Evolutionary conservation across 768 basidiomycete species (phyloP), one percentile per base, ranked within the genome.

Genomic region (Crepidotus variabilis): DNA sequence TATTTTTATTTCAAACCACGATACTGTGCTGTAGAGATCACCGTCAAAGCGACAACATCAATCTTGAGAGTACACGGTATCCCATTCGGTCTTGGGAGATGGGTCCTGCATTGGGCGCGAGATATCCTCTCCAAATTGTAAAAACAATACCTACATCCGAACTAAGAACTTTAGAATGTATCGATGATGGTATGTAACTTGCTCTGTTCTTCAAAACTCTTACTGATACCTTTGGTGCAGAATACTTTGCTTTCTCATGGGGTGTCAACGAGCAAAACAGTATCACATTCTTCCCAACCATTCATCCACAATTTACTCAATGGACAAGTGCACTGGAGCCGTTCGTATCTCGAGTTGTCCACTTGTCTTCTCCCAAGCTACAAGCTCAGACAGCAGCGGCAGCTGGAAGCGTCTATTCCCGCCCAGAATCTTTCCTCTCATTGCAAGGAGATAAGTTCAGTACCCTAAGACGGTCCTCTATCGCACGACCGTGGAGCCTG

Each of bases 71-170:
- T 36, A 58, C 59, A 4, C 32, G 57, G 36, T 74, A 76, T 57
- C 74, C 75, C 1, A 65, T 75, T 2, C 56, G 61, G 10, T 57
- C 72, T 2, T 78, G 76, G 76, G 72, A 74, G 57, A 53, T 74
- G 8, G 76, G 76, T 1, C 69, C 71, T 7, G 74, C 72, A 0
- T 61, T 75, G 22, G 60, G 64, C 43, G 60, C 65, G 48, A 61
- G 48, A 11, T 64, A 63, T 21, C 64, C 66, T 1, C 54, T 76
- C 33, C 63, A 68, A 45, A 56, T 75, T 7, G 63, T 69, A 2
- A 60, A 69, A 57, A 69, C 69, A 7, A 71, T 75, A 21, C 69
- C 71, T 6, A 68, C 67, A 1, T 51, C 57, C 20, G 59, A 53
- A 4, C 57, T 75, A 23, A 63, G 57, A 20, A 51, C 61, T 8